A percentile compares a stretch with the other conserved stretches of the same genome.
Conservation (phyloP, 768 basidiomycete species). For the Russula abietina region DNA sequence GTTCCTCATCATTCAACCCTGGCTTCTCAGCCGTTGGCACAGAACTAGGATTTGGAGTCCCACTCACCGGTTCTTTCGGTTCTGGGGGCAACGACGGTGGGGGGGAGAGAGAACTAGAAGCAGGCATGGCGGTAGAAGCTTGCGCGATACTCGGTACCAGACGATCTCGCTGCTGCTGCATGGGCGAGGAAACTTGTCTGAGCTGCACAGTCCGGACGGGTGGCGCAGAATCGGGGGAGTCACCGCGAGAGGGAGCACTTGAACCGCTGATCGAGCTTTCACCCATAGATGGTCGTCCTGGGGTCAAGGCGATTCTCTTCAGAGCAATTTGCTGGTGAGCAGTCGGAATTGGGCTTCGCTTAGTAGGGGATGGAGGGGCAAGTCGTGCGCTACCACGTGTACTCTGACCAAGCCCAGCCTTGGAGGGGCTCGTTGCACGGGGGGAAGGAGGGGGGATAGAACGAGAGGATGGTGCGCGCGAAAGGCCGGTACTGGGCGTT, state of each 20-base stretch:
- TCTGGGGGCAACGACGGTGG: conserved; percentile 10
- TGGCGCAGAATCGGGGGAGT: conserved; percentile 30
- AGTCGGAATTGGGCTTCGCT: conserved; percentile 35
- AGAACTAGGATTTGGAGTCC: not conserved
- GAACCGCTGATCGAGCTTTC: conserved; percentile 30
- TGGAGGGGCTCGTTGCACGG: conserved; percentile 18
- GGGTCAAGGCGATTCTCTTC: conserved; percentile 28
- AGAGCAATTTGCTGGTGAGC: conserved; percentile 9
- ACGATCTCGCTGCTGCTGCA: conserved; percentile 17
- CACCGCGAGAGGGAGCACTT: conserved; percentile 31
- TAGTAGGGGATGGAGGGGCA: conserved; percentile 48
- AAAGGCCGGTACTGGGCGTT: conserved; percentile 16
- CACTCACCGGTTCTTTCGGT: conserved; percentile 2
- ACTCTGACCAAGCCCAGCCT: conserved; percentile 18
- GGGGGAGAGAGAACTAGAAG: conserved; percentile 4
- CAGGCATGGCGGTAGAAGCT: conserved; percentile 14
- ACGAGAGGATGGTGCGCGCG: conserved; percentile 18
- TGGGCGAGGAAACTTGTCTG: conserved; percentile 36
- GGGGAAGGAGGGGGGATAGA: conserved; percentile 22
- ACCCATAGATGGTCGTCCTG: conserved; percentile 40
- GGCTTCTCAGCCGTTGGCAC: conserved; percentile 1
- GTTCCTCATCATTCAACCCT: conserved; percentile 45
- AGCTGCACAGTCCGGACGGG: conserved; percentile 21
- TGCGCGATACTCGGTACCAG: conserved; percentile 10
- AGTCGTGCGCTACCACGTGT: conserved; percentile 11